Evolutionary conservation across 2,329 filamentous ascomycete species (phyloP).

Genomic region (Pezicula carpinea): DNA sequence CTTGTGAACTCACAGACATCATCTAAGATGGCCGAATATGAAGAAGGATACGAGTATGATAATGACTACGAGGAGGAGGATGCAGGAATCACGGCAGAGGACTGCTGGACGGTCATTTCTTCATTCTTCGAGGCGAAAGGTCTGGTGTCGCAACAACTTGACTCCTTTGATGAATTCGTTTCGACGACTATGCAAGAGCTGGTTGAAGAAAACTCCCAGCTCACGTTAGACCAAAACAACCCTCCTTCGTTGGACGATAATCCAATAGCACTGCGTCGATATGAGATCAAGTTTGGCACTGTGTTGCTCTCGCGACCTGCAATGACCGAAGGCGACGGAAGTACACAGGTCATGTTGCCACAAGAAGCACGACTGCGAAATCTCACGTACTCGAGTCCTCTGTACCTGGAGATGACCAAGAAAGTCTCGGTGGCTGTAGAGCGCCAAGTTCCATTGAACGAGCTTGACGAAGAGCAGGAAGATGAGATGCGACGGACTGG

Average conservation of each 20-base stretch:
- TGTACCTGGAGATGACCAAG: slow-evolving; percentile 85
- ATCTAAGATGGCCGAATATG: slow-evolving; percentile 29
- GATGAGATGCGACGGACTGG: slow-evolving; percentile 50
- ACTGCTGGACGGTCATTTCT: slow-evolving; percentile 97
- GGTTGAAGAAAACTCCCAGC: slow-evolving; percentile 83
- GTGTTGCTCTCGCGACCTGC: slow-evolving; percentile 86
- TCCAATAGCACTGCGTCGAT: slow-evolving; percentile 80
- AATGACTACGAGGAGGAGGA: slow-evolving; percentile 62
- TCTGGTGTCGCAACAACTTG: slow-evolving; percentile 93
- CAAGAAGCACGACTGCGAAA: slow-evolving; percentile 96
- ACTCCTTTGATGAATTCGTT: slow-evolving; percentile 97
- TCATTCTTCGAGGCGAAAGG: slow-evolving; percentile 96
- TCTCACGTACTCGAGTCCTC: slow-evolving; percentile 87
- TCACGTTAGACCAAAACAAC: slow-evolving; percentile 91
- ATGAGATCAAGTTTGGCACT: slow-evolving; percentile 90
- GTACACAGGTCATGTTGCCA: slow-evolving; percentile 77
- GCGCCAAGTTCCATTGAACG: slow-evolving; percentile 58
- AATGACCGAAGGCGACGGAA: slow-evolving; percentile 89
- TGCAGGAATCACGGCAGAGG: slow-evolving; percentile 81
- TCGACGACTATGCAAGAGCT: slow-evolving; percentile 91
- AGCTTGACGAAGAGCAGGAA: slow-evolving; percentile 63
- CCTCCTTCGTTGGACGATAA: slow-evolving; percentile 71
- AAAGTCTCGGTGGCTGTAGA: slow-evolving; percentile 81
- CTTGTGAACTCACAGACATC: slow-evolving; percentile 1
- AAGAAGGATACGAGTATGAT: slow-evolving; percentile 60